Evolutionary conservation across 2,329 filamentous ascomycete genomes (phyloP).

Genomic region (Myriosclerotinia duriaeana): DNA sequence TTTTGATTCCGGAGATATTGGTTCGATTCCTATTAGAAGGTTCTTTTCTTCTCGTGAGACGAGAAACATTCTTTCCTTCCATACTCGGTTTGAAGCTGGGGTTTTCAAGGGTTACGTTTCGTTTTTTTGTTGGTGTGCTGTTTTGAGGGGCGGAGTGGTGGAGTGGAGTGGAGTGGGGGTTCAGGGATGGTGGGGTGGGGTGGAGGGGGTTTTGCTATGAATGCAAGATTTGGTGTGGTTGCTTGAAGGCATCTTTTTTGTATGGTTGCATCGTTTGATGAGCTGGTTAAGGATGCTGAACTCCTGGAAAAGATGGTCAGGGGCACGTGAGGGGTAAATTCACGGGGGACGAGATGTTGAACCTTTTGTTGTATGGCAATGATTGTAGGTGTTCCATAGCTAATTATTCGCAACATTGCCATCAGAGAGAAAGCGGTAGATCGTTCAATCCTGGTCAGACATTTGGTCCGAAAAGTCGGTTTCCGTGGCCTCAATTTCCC

Average conservation of each 20-base stretch:
- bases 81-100: conserved; percentile 15
- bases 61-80: conserved; percentile 4
- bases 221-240: too few species aligned
- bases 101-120: neutral
- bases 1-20: conserved; percentile 24
- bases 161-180: neutral
- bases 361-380: too few species aligned
- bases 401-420: neutral
- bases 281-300: too few species aligned
- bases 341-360: too few species aligned
- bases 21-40: conserved; percentile 23
- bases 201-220: too few species aligned
- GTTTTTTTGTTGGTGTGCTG: neutral
- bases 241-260: too few species aligned
- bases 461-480: neutral
- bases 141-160: neutral
- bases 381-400: too few species aligned
- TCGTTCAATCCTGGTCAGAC: neutral
- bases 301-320: too few species aligned
- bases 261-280: too few species aligned
- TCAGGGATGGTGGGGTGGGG: neutral
- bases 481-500: neutral
- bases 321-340: too few species aligned
- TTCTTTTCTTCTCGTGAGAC: neutral
- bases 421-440: neutral